These are phyloP conservation scores for Kazachstania taianensis DNA, from an alignment of 805 yeast genomes.

Conservation along the genomic window DNA sequence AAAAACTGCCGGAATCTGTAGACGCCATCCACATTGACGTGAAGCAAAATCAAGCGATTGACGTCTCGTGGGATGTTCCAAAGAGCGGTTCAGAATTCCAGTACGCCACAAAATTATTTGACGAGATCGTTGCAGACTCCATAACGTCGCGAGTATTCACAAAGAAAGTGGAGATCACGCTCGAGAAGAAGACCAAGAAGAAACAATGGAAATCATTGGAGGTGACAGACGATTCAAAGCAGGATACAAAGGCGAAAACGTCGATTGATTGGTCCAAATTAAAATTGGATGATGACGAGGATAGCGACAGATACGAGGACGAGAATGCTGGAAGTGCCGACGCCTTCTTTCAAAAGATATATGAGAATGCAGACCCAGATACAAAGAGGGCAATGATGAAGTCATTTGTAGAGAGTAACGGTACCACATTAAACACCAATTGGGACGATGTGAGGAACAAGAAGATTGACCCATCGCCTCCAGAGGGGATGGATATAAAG, in stretches of 20 bases:
- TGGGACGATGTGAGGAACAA: slow-evolving; percentile 78
- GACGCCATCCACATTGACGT: slow-evolving; percentile 35
- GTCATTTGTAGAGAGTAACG: slow-evolving; percentile 85
- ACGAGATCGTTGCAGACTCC: slow-evolving; percentile 37
- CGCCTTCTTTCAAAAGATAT: slow-evolving; percentile 66
- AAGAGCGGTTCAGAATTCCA: slow-evolving; percentile 42
- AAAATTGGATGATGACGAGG: slow-evolving; percentile 36
- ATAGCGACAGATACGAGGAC: slow-evolving; percentile 36
- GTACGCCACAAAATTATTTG: slow-evolving; percentile 45
- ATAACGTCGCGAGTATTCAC: slow-evolving; percentile 45
- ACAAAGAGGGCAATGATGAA: slow-evolving; percentile 93
- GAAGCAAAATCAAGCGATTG: slow-evolving; percentile 30
- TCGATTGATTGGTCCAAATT: slow-evolving; percentile 62
- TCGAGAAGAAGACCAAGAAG: slow-evolving; percentile 35
- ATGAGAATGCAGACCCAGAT: slow-evolving; percentile 75
- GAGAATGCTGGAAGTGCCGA: slow-evolving; percentile 41
- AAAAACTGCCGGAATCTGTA: slow-evolving; percentile 39
- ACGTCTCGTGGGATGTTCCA: slow-evolving; percentile 12
- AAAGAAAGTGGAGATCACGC: slow-evolving; percentile 65
- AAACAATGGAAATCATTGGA: slow-evolving; percentile 47
- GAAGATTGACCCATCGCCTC: slow-evolving; percentile 58
- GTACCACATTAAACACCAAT: slow-evolving; percentile 85
- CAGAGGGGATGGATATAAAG: slow-evolving; percentile 59
- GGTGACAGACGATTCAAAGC: not conserved
- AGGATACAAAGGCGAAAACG: slow-evolving; percentile 27